phyloP scores from a whole-genome alignment of 75 land plant species.

The Pinus taeda region DNA sequence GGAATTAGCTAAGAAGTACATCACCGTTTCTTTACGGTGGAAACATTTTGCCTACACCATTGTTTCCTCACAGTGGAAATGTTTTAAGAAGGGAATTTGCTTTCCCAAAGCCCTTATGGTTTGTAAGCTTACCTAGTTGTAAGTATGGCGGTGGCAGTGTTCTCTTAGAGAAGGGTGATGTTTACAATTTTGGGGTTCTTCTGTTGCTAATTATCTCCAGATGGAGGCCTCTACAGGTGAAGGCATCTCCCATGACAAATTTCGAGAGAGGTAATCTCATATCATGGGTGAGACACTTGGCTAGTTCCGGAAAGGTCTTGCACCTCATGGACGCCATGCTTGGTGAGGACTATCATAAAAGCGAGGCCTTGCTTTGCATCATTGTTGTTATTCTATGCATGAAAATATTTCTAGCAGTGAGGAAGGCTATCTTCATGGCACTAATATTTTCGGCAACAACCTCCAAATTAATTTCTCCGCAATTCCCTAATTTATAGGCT shows the following conservation, averaged over 20 bases:
- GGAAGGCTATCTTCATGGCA: no score
- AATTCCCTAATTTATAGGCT: no score
- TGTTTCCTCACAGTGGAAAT: no score
- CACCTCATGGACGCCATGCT: constrained; percentile 72
- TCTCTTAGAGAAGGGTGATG: constrained; percentile 84
- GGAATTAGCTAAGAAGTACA: no score
- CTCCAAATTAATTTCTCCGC: no score
- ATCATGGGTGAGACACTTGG: constrained; percentile 81
- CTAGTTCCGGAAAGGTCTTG: constrained; percentile 55
- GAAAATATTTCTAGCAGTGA: no score
- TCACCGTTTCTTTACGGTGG: no score
- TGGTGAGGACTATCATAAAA: constrained; percentile 28
- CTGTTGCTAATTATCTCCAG: constrained; percentile 83
- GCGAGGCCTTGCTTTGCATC: constrained; percentile 73
- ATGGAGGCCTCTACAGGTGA: constrained; percentile 81
- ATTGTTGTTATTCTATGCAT: not conserved
- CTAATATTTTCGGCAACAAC: no score
- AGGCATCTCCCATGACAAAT: constrained; percentile 72
- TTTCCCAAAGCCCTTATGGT: no score
- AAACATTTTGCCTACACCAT: no score
- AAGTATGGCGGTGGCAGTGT: constrained; percentile 44
- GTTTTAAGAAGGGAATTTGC: no score
- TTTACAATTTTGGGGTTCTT: constrained; percentile 88
- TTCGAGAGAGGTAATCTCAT: constrained; percentile 86
- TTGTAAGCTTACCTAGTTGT: no score